A percentile compares a stretch with the other conserved stretches of the same genome.
phyloP scores from a whole-genome alignment of 2,329 filamentous ascomycete species.

The Epichloe sylvatica region DNA sequence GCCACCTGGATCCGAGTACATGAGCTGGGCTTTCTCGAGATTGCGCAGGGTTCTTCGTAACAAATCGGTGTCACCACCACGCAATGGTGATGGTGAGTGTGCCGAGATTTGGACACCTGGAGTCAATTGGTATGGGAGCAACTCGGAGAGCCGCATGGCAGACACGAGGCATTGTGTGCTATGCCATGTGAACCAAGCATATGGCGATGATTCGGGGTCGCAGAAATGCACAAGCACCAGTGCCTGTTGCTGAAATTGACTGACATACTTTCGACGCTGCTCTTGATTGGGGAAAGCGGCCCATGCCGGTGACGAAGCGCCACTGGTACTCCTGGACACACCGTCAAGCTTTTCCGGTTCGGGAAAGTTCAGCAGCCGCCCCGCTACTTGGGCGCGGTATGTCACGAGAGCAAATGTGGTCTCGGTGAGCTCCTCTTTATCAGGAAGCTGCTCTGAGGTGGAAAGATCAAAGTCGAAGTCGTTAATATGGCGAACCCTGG shows the following conservation, averaged over 20 bases:
- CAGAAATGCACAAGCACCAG: constrained; percentile 6
- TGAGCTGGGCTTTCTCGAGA: constrained; percentile 2
- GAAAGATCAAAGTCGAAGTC: constrained; percentile 5
- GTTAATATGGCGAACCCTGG: constrained; percentile 5
- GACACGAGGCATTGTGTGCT: constrained; percentile 8
- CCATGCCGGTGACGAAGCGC: background rate
- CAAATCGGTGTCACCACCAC: constrained; percentile 1
- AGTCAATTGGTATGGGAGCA: background rate
- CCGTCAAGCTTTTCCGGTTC: background rate
- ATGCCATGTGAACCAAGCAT: constrained; percentile 7
- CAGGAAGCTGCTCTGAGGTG: constrained; percentile 1
- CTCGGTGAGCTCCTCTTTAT: constrained; percentile 7
- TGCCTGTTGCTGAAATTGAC: constrained; percentile 4
- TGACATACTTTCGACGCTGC: background rate
- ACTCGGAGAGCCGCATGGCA: constrained; percentile 1
- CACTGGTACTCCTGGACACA: background rate
- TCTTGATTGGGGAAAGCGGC: background rate
- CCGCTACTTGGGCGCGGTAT: constrained; percentile 3
- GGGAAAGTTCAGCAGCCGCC: constrained; percentile 2
- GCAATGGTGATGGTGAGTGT: background rate
- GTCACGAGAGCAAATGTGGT: constrained; percentile 6
- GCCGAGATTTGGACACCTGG: background rate
- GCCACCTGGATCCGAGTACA: constrained; percentile 6
- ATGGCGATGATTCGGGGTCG: constrained; percentile 6
- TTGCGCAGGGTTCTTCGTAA: background rate